Conservation (phyloP, 2,329 filamentous ascomycete genomes). For the Trichocomaceae sp. region DNA sequence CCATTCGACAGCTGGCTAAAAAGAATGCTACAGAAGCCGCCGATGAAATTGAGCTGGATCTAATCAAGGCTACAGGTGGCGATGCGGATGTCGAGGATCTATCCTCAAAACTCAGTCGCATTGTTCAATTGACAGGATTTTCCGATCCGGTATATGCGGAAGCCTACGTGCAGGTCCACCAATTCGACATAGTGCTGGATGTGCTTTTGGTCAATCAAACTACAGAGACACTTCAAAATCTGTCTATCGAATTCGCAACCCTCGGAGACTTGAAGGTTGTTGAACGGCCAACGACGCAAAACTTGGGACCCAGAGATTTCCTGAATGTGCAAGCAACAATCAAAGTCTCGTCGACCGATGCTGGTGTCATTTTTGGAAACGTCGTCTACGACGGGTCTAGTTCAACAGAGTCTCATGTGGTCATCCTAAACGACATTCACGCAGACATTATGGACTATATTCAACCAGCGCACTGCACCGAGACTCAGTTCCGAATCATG, state of each 20-base stretch:
- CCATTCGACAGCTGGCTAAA: slow-evolving; percentile 86
- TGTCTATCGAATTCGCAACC: slow-evolving; percentile 97
- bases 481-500: slow-evolving; percentile 99
- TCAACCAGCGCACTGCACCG: slow-evolving; percentile 89
- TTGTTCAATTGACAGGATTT: slow-evolving; percentile 96
- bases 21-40: slow-evolving; percentile 76
- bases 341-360: slow-evolving; percentile 97
- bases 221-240: slow-evolving; percentile 88
- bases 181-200: slow-evolving; percentile 96
- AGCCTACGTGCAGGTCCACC: slow-evolving; percentile 96
- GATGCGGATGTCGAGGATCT: slow-evolving; percentile 79
- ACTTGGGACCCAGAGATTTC: slow-evolving; percentile 91
- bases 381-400: slow-evolving; percentile 94
- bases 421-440: slow-evolving; percentile 95
- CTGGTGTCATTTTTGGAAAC: slow-evolving; percentile 97
- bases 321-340: slow-evolving; percentile 97
- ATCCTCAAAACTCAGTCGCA: slow-evolving; percentile 86
- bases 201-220: slow-evolving; percentile 97
- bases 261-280: slow-evolving; percentile 96
- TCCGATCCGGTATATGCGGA: slow-evolving; percentile 98
- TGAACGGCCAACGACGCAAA: slow-evolving; percentile 91
- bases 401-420: slow-evolving; percentile 88
- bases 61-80: slow-evolving; percentile 90
- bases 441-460: slow-evolving; percentile 99
- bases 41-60: slow-evolving; percentile 80